Conservation (phyloP, 2,329 filamentous ascomycete species). For the Lachnellula hyalina region DNA sequence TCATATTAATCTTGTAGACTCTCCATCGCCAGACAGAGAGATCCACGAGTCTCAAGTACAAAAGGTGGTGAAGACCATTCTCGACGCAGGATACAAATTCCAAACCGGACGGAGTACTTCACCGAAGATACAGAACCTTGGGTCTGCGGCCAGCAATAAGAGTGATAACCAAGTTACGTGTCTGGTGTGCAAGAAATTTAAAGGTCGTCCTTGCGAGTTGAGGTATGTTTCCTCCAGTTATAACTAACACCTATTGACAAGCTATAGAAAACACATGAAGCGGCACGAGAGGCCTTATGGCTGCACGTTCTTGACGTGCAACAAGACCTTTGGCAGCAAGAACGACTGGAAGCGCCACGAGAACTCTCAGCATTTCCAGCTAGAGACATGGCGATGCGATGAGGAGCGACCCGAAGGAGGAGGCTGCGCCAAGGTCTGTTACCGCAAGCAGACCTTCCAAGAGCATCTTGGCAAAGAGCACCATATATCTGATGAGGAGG, state of each 20-base stretch:
- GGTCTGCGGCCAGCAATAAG: constrained; percentile 24
- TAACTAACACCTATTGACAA: constrained; percentile 8
- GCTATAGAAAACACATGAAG: constrained; percentile 71
- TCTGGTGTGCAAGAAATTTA: constrained; percentile 41
- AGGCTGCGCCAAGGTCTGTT: constrained; percentile 54
- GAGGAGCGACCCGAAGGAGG: constrained; percentile 30
- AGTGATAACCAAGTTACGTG: constrained; percentile 33
- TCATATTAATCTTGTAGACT: constrained; percentile 8
- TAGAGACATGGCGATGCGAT: constrained; percentile 68
- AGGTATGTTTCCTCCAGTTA: constrained; percentile 39
- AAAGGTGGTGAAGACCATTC: constrained; percentile 21
- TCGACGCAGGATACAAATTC: constrained; percentile 23
- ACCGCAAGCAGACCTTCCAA: constrained; percentile 53
- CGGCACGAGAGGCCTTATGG: constrained; percentile 76
- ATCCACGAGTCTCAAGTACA: constrained; percentile 13
- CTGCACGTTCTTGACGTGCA: constrained; percentile 68
- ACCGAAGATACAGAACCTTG: constrained; percentile 19
- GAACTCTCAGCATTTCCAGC: constrained; percentile 67
- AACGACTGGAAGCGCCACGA: constrained; percentile 95
- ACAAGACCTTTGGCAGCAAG: constrained; percentile 79
- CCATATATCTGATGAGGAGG: constrained; percentile 24
- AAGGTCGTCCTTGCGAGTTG: constrained; percentile 48
- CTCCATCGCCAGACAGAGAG: constrained; percentile 6
- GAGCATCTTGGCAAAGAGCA: constrained; percentile 49
- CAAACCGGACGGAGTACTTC: constrained; percentile 16